These are phyloP conservation scores for Funneliformis caledonium DNA, from an alignment of 371 early-diverging fungal genomes.

Conservation along the genomic window DNA sequence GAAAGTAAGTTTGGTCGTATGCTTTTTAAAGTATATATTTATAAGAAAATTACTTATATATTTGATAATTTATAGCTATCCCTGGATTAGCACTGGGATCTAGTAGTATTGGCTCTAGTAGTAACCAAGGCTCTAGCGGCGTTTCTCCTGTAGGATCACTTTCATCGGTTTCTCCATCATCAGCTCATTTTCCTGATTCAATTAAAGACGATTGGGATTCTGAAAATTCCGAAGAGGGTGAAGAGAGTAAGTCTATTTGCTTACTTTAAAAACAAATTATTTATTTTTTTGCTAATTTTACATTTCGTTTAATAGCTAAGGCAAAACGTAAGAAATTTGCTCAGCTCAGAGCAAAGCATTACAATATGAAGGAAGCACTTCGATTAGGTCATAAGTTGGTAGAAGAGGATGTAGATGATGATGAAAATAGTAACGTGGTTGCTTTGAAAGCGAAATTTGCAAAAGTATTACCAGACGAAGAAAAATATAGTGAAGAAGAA, in stretches of 20 bases:
- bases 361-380: slow-evolving; percentile 79
- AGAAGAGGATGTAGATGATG: slow-evolving; percentile 55
- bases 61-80: slow-evolving; percentile 24
- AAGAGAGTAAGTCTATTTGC: slow-evolving; percentile 27
- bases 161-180: slow-evolving; percentile 28
- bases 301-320: slow-evolving; percentile 46
- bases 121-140: neutral
- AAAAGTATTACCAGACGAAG: no score
- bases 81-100: slow-evolving; percentile 31
- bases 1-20: slow-evolving; percentile 19
- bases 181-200: slow-evolving; percentile 37
- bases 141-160: slow-evolving; percentile 32
- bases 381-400: slow-evolving; percentile 51
- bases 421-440: neutral
- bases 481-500: no score
- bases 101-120: neutral
- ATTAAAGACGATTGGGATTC: slow-evolving; percentile 37
- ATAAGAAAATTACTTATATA: neutral
- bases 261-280: neutral
- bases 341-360: slow-evolving; percentile 76
- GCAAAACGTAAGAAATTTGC: slow-evolving; percentile 71
- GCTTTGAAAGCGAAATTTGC: no score
- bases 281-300: neutral
- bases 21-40: neutral
- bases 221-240: slow-evolving; percentile 22